Evolutionary conservation across 2,329 filamentous ascomycete genomes (phyloP), one percentile per base, ranked within the genome.

Genomic region (Fusarium sp.): DNA sequence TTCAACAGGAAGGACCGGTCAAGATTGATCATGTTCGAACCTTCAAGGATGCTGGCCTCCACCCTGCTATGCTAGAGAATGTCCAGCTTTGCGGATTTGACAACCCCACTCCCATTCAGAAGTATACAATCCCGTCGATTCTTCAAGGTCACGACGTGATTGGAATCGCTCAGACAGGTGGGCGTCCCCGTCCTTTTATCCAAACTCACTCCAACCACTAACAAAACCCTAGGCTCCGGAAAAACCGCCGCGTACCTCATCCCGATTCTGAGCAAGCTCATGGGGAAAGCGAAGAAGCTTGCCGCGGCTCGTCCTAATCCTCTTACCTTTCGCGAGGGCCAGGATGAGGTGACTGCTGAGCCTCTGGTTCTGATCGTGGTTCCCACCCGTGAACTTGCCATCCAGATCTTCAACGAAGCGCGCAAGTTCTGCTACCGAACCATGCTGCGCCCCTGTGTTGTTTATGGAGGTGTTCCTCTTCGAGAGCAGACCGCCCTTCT

Each of bases 191-290:
- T 23, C 36, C 10, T 18, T 43, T 37, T 6, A 13, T 23, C 11
- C 4, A 10, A 44, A 5, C 46, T 15, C 18, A 7, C 28, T 12
- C n/a, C 53, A 10, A 47, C 59, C 6, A 61, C 43, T 70, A 43
- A 73, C 16, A 12, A 60, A 44, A 11, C 23, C 54, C 28, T 34
- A 98, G 95, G 96, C 18, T 98, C 95, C 28, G 96, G 96, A 55
- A 99, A 99, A 85, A 99, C 96, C 0, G 95, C 93, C 0, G 95
- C 96, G 0, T 99, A 96, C 77, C 82, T 99, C 6, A 89, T 98
- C 59, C 96, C 96, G 0, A 93, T 97, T 64, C 77, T 98, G 54
- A 97, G 94, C 65, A 92, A 93, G 79, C 83, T 99, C 23, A 98
- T 98, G 94, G 96, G 96, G 28, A 98, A 98, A 82, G 94, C 93